Evolutionary conservation across 441 rosid genomes (phyloP).

Genomic region (Adansonia grandidieri): DNA sequence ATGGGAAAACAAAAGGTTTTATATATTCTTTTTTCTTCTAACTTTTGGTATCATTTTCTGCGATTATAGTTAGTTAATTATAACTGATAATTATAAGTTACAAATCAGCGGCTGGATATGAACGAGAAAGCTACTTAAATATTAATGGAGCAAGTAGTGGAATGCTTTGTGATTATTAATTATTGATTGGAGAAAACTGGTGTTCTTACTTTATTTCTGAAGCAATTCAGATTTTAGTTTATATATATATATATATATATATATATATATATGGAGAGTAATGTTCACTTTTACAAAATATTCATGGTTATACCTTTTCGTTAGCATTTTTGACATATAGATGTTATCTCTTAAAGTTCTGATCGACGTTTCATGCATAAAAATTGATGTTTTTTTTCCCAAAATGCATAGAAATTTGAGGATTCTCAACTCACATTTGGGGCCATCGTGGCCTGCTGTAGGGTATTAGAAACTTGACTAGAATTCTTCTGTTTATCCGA

Average conservation of each 20-base stretch:
- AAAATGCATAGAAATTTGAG: neutral
- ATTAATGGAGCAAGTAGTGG: neutral
- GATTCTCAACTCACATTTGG: neutral
- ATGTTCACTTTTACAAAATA: neutral
- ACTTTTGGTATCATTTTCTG: neutral
- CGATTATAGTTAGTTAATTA: neutral
- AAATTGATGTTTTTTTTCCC: neutral
- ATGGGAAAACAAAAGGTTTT: neutral
- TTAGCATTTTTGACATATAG: neutral
- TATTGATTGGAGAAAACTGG: neutral
- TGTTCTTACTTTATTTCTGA: neutral
- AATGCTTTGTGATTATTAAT: neutral
- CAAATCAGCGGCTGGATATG: neutral
- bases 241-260: neutral
- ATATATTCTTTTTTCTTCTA: neutral
- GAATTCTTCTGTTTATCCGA: neutral
- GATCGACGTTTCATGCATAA: neutral
- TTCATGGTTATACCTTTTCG: neutral
- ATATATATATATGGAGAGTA: neutral
- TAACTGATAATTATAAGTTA: neutral
- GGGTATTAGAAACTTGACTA: slow-evolving; percentile 10
- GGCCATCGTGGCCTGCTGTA: neutral
- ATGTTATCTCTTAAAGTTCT: neutral
- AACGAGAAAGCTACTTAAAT: neutral
- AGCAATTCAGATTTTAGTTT: neutral